Percentiles rank a stretch among this genome's conserved stretches.
Evolutionary conservation across 2,329 filamentous ascomycete genomes (phyloP).

Genomic region (Geosmithia putterillii): DNA sequence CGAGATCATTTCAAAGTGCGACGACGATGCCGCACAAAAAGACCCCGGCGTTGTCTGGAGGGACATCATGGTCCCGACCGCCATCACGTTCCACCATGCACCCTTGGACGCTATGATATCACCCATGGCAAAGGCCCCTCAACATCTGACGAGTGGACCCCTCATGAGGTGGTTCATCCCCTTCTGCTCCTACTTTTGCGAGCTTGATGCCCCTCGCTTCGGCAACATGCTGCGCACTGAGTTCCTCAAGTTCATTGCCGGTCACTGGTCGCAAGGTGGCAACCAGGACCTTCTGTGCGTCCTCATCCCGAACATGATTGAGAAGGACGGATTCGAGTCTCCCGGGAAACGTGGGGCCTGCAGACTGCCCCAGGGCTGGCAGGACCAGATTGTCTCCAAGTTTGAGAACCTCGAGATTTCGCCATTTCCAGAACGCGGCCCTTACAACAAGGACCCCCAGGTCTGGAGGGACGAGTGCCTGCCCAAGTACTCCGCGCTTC

Average conservation of each 20-base stretch:
- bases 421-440: conserved; percentile 51
- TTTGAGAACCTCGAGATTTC: conserved; percentile 54
- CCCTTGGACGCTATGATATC: conserved; percentile 71
- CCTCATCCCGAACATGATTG: conserved; percentile 53
- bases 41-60: conserved; percentile 39
- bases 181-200: conserved; percentile 73
- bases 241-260: conserved; percentile 73
- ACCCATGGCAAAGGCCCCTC: conserved; percentile 51
- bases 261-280: conserved; percentile 55
- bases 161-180: conserved; percentile 65
- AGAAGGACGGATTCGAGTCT: conserved; percentile 39
- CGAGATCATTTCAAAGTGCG: conserved; percentile 27
- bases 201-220: conserved; percentile 64
- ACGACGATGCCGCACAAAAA: conserved; percentile 19
- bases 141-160: conserved; percentile 49
- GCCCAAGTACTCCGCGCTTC: conserved; percentile 54
- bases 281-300: conserved; percentile 60
- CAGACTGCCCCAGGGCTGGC: conserved; percentile 54
- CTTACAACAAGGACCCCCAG: conserved; percentile 48
- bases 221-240: conserved; percentile 64
- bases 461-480: conserved; percentile 52
- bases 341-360: conserved; percentile 39
- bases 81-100: conserved; percentile 62
- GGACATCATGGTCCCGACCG: conserved; percentile 40
- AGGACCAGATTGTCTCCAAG: conserved; percentile 57